Percentiles rank a stretch among this genome's conserved stretches.
Evolutionary conservation across 2,329 filamentous ascomycete genomes (phyloP).

Genomic region (Cryphonectria radicalis): DNA sequence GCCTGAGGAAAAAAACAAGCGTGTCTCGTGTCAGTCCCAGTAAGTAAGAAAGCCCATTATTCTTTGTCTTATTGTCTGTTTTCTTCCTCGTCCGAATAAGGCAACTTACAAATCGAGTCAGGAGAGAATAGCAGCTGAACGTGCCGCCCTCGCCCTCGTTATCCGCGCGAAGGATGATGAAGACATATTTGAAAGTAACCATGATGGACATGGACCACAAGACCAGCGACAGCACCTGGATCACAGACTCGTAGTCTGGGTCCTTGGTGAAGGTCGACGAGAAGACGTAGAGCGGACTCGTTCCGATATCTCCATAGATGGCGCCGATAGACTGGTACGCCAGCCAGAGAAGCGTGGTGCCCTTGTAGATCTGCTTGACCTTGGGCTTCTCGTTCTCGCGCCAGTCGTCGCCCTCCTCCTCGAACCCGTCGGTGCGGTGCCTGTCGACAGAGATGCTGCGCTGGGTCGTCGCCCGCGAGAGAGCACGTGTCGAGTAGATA

Average conservation of each 20-base stretch:
- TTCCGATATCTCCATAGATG: constrained; percentile 59
- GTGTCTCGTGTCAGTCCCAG: neutral
- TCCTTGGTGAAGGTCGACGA: constrained; percentile 65
- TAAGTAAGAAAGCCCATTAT: too few relatives aligned
- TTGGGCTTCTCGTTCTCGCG: constrained; percentile 26
- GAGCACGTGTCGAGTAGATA: constrained; percentile 30
- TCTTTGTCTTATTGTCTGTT: too few relatives aligned
- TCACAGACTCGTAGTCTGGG: constrained; percentile 58
- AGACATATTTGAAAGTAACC: constrained; percentile 69
- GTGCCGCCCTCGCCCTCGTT: constrained; percentile 73
- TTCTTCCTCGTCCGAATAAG: neutral
- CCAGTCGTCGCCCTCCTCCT: constrained; percentile 32
- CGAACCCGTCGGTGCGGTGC: constrained; percentile 20
- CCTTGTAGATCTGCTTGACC: constrained; percentile 32
- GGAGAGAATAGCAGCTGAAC: constrained; percentile 67
- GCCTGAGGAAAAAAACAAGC: constrained; percentile 37
- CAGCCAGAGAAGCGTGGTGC: constrained; percentile 40
- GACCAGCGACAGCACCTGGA: constrained; percentile 67
- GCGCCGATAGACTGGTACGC: constrained; percentile 69
- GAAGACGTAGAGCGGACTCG: constrained; percentile 69
- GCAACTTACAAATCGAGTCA: constrained; percentile 55
- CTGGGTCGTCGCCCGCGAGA: constrained; percentile 24
- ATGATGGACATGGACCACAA: constrained; percentile 71
- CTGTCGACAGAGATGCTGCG: constrained; percentile 26
- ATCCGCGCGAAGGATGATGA: constrained; percentile 66